phyloP scores from a whole-genome alignment of 177 flowering plant genomes.

The Telopea speciosissima region DNA sequence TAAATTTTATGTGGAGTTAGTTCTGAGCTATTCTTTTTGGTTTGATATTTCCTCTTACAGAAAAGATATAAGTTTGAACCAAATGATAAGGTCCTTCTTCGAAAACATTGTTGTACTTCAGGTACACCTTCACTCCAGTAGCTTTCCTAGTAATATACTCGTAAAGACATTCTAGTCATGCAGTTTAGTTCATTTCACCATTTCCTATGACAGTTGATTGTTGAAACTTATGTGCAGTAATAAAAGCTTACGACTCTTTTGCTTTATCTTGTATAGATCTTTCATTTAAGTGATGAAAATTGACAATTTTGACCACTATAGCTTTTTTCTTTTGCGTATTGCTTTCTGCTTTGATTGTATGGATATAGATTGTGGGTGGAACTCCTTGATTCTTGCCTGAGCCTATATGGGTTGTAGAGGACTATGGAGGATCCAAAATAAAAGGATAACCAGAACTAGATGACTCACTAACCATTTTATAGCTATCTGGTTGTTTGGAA shows the following conservation, averaged over 20 bases:
- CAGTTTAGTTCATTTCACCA: too few species aligned
- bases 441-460: neutral
- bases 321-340: neutral
- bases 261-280: neutral
- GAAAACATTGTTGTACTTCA: slow-evolving; percentile 52
- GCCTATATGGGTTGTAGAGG: too few species aligned
- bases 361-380: too few species aligned
- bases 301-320: too few species aligned
- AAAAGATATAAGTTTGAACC: slow-evolving; percentile 49
- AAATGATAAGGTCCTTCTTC: slow-evolving; percentile 47
- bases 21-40: neutral
- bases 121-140: slow-evolving; percentile 30
- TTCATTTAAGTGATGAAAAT: too few species aligned
- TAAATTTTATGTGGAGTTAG: neutral
- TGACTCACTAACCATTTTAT: neutral
- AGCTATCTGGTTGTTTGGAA: too few species aligned
- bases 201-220: too few species aligned
- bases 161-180: too few species aligned
- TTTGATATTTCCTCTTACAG: slow-evolving; percentile 33
- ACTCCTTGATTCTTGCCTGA: too few species aligned
- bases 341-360: too few species aligned
- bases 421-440: too few species aligned
- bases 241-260: neutral
- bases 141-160: neutral
- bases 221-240: too few species aligned